phyloP scores from a whole-genome alignment of 2,329 filamentous ascomycete genomes.

The Venturia oleaginea region DNA sequence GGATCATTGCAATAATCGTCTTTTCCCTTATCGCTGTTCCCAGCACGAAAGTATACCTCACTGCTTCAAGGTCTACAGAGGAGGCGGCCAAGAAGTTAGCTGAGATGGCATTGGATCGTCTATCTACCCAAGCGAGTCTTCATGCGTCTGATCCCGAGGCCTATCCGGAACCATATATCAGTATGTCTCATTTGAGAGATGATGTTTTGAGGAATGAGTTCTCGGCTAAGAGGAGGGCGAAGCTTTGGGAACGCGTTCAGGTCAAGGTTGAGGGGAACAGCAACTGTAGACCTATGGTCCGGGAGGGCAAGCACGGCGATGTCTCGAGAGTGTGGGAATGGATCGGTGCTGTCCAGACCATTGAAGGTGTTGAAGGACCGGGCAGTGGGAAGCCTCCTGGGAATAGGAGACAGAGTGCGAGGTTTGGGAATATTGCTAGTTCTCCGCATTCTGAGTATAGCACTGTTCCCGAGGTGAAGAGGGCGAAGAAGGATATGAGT shows the following conservation, averaged over 20 bases:
- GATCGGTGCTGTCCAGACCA: conserved; percentile 50
- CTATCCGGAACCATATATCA: conserved; percentile 69
- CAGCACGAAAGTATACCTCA: conserved; percentile 23
- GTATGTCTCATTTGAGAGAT: conserved; percentile 81
- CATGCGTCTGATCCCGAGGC: conserved; percentile 54
- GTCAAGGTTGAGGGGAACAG: conserved; percentile 86
- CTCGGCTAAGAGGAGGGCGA: conserved; percentile 63
- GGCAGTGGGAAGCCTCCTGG: neutral
- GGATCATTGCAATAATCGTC: conserved; percentile 45
- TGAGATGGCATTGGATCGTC: conserved; percentile 69
- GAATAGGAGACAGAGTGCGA: neutral
- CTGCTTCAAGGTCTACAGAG: conserved; percentile 51
- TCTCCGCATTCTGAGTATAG: conserved; percentile 23
- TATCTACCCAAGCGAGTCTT: conserved; percentile 69
- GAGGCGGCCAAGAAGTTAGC: conserved; percentile 76
- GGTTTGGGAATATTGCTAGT: neutral
- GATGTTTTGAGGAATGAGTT: conserved; percentile 81
- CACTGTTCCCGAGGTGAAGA: conserved; percentile 20
- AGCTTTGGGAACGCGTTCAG: conserved; percentile 75
- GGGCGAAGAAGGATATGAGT: conserved; percentile 22
- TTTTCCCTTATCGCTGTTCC: neutral
- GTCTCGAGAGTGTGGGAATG: conserved; percentile 60
- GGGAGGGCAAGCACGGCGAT: conserved; percentile 45
- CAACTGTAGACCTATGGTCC: conserved; percentile 75
- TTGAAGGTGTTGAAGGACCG: conserved; percentile 26